Evolutionary conservation across 257 asterid genomes (phyloP), one percentile per base, ranked within the genome.

Genomic region (Nemophila menziesii): DNA sequence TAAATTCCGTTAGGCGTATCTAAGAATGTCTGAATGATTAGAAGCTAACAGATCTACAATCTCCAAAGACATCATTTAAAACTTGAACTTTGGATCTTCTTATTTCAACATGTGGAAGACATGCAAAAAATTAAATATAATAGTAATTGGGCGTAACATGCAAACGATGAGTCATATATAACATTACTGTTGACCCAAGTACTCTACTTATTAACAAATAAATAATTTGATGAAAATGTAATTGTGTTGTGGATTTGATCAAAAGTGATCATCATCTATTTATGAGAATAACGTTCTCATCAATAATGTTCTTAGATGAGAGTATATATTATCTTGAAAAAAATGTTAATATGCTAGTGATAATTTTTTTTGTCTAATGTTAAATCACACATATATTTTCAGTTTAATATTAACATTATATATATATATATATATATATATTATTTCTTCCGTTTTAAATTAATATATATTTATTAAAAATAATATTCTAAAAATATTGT

Each of bases 271-370:
- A 6, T 33, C 36, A 39, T n/a, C 43, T 11, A 8, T 12, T 18
- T 4, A 38, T 4, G 16, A 38, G 16, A 5, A 15, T 18, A 15
- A 12, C 14, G 22, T 11, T 12, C 46, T 20, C 46, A 4, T 26
- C 60, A 16, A 52, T 57, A 20, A 27, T 38, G 23, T 58, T n/a
- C 63, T 59, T 54, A 65, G n/a, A n/a, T n/a, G n/a, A n/a, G n/a
- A n/a, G n/a, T n/a, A n/a, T n/a, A n/a, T n/a, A n/a, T n/a, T n/a
- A n/a, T n/a, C n/a, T n/a, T n/a, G n/a, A n/a, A n/a, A n/a, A n/a
- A n/a, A n/a, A n/a, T n/a, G n/a, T n/a, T n/a, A n/a, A n/a, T n/a
- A n/a, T n/a, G n/a, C n/a, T n/a, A n/a, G n/a, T n/a, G n/a, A n/a
- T n/a, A n/a, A n/a, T n/a, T n/a, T n/a, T n/a, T n/a, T n/a, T n/a